phyloP scores from a whole-genome alignment of 129 eudicot genomes.

The Helianthus tuberosus region DNA sequence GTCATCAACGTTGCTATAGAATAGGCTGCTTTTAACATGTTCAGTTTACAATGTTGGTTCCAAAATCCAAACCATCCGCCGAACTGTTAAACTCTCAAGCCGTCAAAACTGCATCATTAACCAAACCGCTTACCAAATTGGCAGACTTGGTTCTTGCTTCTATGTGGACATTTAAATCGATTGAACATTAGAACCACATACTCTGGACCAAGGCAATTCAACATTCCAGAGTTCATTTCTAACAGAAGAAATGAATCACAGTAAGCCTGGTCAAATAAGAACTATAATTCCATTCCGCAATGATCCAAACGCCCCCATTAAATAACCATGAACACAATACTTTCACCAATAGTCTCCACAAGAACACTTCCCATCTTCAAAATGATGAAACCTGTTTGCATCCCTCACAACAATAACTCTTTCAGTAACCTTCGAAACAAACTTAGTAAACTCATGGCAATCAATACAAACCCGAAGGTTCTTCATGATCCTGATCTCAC shows the following conservation, averaged over 20 bases:
- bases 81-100: too few species aligned
- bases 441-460: conserved; percentile 90
- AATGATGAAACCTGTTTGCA: conserved; percentile 95
- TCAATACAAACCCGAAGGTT: conserved; percentile 93
- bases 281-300: not conserved
- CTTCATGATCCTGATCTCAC: conserved; percentile 81
- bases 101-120: too few species aligned
- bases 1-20: too few species aligned
- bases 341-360: conserved; percentile 96
- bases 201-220: too few species aligned
- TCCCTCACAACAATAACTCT: conserved; percentile 87
- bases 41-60: too few species aligned
- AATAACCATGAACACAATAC: not conserved
- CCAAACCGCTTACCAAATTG: not conserved
- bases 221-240: too few species aligned
- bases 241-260: too few species aligned
- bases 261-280: too few species aligned
- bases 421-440: conserved; percentile 68
- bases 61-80: too few species aligned
- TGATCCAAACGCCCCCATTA: conserved; percentile 1
- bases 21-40: too few species aligned
- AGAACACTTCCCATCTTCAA: conserved; percentile 83
- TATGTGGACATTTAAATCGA: too few species aligned
- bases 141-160: not conserved
- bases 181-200: too few species aligned